Conservation (phyloP, 257 asterid species). For the Przewalskia tangutica region DNA sequence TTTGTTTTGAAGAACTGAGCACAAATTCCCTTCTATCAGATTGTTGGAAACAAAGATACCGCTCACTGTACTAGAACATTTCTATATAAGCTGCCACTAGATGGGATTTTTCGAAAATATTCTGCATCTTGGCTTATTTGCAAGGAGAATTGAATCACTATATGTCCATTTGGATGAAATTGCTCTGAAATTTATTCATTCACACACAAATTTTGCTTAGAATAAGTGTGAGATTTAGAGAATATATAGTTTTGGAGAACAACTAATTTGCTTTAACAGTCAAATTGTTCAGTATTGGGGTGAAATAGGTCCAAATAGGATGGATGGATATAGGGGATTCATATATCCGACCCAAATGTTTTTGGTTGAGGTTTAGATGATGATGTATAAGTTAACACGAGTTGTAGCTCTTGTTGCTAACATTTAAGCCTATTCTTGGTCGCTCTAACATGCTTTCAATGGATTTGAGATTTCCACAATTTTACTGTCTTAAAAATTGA, state of each 20-base stretch:
- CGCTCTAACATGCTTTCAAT: neutral
- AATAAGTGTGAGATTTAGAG: neutral
- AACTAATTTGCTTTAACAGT: neutral
- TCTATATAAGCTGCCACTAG: neutral
- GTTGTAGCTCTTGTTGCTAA: neutral
- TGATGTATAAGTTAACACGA: neutral
- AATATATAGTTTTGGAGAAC: neutral
- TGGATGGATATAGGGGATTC: neutral
- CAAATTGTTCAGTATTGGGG: neutral
- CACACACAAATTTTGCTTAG: neutral
- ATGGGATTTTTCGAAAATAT: neutral
- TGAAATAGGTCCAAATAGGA: neutral
- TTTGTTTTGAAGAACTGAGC: neutral
- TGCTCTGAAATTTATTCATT: neutral
- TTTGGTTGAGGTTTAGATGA: neutral
- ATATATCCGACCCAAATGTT: neutral
- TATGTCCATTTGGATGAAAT: neutral
- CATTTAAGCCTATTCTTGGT: neutral
- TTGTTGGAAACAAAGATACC: neutral
- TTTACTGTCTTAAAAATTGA: neutral
- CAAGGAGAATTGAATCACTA: neutral
- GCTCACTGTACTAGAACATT: neutral
- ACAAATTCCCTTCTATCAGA: neutral
- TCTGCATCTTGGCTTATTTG: neutral
- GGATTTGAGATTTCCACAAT: neutral